A percentile compares a stretch with the other conserved stretches of the same genome.
Conservation (phyloP, 129 eudicot genomes). For the Mikania micrantha region DNA sequence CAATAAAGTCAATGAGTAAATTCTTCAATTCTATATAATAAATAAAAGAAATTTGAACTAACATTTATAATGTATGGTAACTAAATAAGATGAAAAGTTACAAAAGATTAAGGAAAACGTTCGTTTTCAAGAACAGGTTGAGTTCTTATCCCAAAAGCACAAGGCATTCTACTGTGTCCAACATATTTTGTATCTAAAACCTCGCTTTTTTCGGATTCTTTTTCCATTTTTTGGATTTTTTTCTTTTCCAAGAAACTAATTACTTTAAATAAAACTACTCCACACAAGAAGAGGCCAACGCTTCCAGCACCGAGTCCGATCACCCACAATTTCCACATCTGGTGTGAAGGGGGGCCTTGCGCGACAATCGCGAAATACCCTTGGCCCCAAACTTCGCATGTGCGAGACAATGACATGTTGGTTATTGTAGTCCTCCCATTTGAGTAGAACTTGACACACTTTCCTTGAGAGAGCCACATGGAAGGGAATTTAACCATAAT, state of each 20-base stretch:
- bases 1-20: not conserved
- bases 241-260: conserved; percentile 21
- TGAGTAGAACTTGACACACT: conserved; percentile 55
- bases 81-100: too few relatives aligned
- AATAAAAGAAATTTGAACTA: too few relatives aligned
- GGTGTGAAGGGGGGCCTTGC: conserved; percentile 10
- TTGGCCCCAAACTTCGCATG: conserved; percentile 37
- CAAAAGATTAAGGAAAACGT: conserved; percentile 46
- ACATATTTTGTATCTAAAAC: conserved; percentile 57
- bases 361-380: conserved; percentile 67
- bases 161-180: conserved; percentile 74
- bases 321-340: conserved; percentile 46
- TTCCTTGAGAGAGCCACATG: conserved; percentile 8
- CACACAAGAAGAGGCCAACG: conserved; percentile 29
- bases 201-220: conserved; percentile 45
- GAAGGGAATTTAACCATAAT: conserved; percentile 41
- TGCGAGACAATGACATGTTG: conserved; percentile 29
- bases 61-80: not conserved
- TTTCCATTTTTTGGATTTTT: conserved; percentile 52
- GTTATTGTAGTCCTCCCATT: conserved; percentile 41
- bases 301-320: conserved; percentile 45
- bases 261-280: conserved; percentile 21
- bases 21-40: too few relatives aligned
- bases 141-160: conserved; percentile 75
- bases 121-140: conserved; percentile 66